Base-by-base conservation (phyloP, 1,284 basidiomycete genomes). In the Heterobasidion annosum region DNA sequence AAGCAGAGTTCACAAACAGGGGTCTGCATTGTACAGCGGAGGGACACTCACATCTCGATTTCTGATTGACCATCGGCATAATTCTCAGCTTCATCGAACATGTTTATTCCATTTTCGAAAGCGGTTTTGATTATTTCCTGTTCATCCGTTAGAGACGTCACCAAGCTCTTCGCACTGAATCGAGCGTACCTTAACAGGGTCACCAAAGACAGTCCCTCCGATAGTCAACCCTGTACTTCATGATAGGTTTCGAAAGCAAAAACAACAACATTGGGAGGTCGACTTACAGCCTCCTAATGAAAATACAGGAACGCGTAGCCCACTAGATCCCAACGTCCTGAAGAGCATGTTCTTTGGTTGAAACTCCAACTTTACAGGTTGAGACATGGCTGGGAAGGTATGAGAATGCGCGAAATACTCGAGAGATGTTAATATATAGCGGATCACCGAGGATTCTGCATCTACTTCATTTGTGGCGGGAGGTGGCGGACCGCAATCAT, bases 251-350 rank as follows among this genome's bases (percentile, higher is more conserved):
- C 25, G 12, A 7, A 25, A 8, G 8, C 16, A 37, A 10, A 49
- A 0, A n/a, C n/a, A 10, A 57, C 37, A 40, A 35, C 40, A 19
- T 34, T 12, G 32, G 3, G 32, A 42, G 71, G 81, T 47, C 12
- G 9, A 65, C 56, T 12, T 59, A 91, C 89, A 93, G 68, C 87
- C 86, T 57, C 89, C 90, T 45, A 91, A 75, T 18, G 85, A 88
- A 70, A 92, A 88, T 19, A 91, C 64, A 5, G 89, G 87, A 0
- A 92, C 88, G 6, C 88, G 77, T 55, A 92, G 70, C 48, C 90
- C 90, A 56, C 81, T 83, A 45, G 79, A 71, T 18, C 89, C 89
- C 48, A 92, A 76, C 55, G 84, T 81, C 62, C 88, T 78, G 74
- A 87, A 91, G 5, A 75, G 78, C 85, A 88, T 88, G 58, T 74